phyloP scores from a whole-genome alignment of 2,329 filamentous ascomycete species.

The Trichophyton simii region DNA sequence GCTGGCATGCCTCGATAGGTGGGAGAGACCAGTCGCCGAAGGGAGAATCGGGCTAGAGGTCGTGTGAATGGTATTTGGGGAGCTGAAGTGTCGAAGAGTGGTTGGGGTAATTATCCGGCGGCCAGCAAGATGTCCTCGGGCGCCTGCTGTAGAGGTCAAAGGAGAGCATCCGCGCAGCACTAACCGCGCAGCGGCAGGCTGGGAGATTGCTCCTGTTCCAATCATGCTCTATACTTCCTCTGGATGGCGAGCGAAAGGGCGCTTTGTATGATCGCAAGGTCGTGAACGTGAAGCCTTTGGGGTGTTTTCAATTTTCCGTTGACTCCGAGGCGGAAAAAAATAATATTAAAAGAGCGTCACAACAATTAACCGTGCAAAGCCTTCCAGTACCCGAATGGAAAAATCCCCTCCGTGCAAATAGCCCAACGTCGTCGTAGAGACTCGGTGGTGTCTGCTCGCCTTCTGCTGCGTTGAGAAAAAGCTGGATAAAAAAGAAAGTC shows the following conservation, averaged over 20 bases:
- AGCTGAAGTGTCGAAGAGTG: conserved; percentile 16
- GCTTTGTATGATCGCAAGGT: neutral
- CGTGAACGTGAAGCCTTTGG: neutral
- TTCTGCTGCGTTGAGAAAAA: neutral
- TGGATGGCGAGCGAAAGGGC: neutral
- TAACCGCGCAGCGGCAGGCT: conserved; percentile 26
- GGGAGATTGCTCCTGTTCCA: conserved; percentile 23
- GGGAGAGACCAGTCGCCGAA: conserved; percentile 15
- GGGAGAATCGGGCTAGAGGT: conserved; percentile 24
- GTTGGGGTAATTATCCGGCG: conserved; percentile 25
- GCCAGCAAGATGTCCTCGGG: conserved; percentile 20
- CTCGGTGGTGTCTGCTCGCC: neutral
- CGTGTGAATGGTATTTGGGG: conserved; percentile 18
- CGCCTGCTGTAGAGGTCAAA: conserved; percentile 22
- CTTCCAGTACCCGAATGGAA: neutral
- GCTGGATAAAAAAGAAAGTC: neutral
- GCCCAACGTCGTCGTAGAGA: neutral
- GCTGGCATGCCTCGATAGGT: neutral
- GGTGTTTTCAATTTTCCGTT: neutral
- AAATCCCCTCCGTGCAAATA: neutral
- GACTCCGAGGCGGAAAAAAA: neutral
- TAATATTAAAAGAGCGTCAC: neutral
- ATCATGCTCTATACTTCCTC: conserved; percentile 26
- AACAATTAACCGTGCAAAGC: neutral
- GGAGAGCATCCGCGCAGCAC: conserved; percentile 26